These are phyloP conservation scores for Umbelopsis vinacea DNA, from an alignment of 192 early-diverging fungal species.

Conservation along the genomic window DNA sequence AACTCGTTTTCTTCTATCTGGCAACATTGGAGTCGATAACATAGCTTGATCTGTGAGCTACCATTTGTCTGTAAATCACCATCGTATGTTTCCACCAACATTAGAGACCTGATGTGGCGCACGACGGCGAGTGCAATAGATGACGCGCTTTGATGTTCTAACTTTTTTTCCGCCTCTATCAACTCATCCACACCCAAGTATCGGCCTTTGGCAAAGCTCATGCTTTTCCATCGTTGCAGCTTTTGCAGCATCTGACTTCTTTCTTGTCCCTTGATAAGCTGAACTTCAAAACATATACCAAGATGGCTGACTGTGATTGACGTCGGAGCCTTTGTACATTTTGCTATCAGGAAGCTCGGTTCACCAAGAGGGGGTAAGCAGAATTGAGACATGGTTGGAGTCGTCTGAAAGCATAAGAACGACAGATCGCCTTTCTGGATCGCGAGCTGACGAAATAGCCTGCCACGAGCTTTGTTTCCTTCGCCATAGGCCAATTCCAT, in stretches of 20 bases:
- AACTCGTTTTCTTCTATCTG: background rate
- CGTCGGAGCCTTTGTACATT: background rate
- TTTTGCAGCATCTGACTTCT: background rate
- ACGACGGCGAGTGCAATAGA: background rate
- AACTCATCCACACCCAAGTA: background rate
- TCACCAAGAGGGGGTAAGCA: background rate
- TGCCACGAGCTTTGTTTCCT: background rate
- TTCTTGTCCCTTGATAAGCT: background rate
- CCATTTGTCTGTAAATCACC: background rate
- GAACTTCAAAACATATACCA: background rate
- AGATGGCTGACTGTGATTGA: background rate
- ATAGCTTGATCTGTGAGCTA: background rate
- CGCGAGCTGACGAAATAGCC: background rate
- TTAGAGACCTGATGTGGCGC: background rate
- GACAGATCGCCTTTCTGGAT: background rate
- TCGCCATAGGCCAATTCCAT: background rate
- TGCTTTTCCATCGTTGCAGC: background rate
- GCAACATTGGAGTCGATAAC: background rate
- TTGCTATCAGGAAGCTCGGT: background rate
- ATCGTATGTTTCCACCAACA: background rate
- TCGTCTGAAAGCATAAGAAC: background rate
- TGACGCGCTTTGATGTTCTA: background rate
- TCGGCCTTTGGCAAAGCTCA: background rate
- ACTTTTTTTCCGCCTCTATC: background rate
- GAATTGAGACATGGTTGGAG: background rate